These are phyloP conservation scores for Lasiodiplodia hormozganensis DNA, from an alignment of 2,329 filamentous ascomycete genomes.

Conservation along the genomic window DNA sequence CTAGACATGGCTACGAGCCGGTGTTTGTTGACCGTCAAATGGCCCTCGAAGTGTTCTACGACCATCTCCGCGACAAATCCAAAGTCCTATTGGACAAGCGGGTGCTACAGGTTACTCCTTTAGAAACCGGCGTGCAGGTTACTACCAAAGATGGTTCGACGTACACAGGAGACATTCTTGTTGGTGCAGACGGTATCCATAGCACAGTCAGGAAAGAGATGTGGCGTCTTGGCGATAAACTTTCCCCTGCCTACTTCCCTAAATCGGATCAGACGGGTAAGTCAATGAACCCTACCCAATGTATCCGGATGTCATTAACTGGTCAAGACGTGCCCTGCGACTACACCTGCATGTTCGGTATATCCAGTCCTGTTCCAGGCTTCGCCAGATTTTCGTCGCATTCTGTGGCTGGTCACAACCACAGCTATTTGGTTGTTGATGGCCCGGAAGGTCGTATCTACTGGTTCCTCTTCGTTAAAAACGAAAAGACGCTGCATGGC, in stretches of 20 bases:
- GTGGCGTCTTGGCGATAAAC: conserved; percentile 30
- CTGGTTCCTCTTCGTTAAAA: conserved; percentile 38
- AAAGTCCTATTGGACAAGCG: conserved; percentile 10
- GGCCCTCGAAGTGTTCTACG: conserved; percentile 34
- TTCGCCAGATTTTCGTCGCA: conserved; percentile 20
- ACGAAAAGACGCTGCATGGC: conserved; percentile 34
- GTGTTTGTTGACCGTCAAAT: conserved; percentile 30
- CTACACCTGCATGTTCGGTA: conserved; percentile 23
- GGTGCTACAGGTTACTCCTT: neutral
- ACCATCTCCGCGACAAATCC: conserved; percentile 22
- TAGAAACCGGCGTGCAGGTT: neutral
- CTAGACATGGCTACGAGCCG: conserved; percentile 15
- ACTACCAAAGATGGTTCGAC: neutral
- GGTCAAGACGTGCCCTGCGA: neutral
- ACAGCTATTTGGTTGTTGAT: conserved; percentile 32
- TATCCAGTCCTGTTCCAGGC: neutral
- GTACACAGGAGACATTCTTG: conserved; percentile 18
- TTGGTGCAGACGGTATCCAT: conserved; percentile 27
- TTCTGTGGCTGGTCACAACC: conserved; percentile 28
- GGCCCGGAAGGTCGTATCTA: conserved; percentile 35
- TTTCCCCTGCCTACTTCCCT: conserved; percentile 7
- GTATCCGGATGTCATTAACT: neutral
- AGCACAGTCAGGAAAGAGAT: conserved; percentile 22
- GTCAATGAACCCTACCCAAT: neutral
- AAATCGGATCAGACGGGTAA: conserved; percentile 1